Percentiles rank a stretch among this genome's conserved stretches.
phyloP scores from a whole-genome alignment of 169 alveolate genomes.

The Sarcocystis neurona region DNA sequence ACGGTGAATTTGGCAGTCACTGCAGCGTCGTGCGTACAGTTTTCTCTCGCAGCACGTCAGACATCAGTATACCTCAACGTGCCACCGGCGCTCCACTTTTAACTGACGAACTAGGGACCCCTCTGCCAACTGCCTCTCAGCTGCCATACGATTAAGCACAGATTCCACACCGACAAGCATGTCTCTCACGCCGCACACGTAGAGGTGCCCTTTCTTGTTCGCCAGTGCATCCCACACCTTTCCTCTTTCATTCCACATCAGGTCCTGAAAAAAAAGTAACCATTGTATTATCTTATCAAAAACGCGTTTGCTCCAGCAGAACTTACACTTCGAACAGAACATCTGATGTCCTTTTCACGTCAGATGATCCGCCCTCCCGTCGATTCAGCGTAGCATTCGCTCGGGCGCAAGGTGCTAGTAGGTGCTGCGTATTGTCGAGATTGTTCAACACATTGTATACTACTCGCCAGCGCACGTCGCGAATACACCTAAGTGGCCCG shows the following conservation, averaged over 20 bases:
- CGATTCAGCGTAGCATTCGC: no score
- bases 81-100: conserved; percentile 37
- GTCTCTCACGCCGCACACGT: conserved; percentile 67
- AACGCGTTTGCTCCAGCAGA: neutral
- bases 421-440: neutral
- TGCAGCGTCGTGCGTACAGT: no score
- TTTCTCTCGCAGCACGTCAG: no score
- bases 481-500: no score
- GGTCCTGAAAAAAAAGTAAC: neutral
- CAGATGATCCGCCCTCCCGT: no score
- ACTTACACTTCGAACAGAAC: neutral
- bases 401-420: neutral
- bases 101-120: neutral
- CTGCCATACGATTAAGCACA: neutral
- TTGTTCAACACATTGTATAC: neutral
- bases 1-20: no score
- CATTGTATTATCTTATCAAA: neutral
- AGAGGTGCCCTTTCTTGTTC: conserved; percentile 55
- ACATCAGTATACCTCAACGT: conserved; percentile 41
- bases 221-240: conserved; percentile 25
- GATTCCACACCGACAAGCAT: conserved; percentile 49
- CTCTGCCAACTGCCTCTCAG: neutral
- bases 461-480: neutral
- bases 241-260: conserved; percentile 8
- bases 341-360: neutral